These are phyloP conservation scores for Fusarium subglutinans DNA, from an alignment of 2,329 filamentous ascomycete species.

Conservation along the genomic window DNA sequence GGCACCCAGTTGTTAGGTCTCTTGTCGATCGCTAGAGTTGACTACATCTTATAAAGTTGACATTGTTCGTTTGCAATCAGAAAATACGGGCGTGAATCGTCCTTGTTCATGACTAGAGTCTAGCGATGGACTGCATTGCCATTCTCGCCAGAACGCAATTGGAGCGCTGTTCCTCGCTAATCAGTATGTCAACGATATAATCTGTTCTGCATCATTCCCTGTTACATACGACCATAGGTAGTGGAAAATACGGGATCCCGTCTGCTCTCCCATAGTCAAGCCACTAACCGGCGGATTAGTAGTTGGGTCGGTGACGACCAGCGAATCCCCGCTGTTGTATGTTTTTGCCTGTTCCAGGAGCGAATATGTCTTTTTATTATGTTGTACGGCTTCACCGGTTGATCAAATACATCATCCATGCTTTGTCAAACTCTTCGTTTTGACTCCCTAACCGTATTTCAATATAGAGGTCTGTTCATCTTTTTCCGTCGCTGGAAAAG, in stretches of 20 bases:
- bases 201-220: accelerated
- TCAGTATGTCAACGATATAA: background rate
- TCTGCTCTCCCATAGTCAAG: background rate
- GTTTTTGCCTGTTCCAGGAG: background rate
- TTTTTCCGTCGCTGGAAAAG: background rate
- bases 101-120: too few species aligned
- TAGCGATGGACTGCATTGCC: too few species aligned
- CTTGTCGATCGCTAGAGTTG: too few species aligned
- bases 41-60: too few species aligned
- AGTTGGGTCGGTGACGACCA: background rate
- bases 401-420: background rate
- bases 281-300: background rate
- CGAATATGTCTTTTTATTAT: background rate
- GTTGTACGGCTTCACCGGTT: accelerated
- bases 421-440: background rate
- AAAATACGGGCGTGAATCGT: too few species aligned
- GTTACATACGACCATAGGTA: background rate
- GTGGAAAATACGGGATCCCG: background rate
- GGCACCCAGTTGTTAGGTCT: too few species aligned
- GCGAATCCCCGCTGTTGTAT: background rate
- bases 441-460: accelerated
- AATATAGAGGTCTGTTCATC: background rate
- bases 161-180: too few species aligned
- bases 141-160: too few species aligned
- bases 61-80: too few species aligned